Base-by-base conservation (phyloP, 345 rosid genomes). In the Gossypium arboreum region DNA sequence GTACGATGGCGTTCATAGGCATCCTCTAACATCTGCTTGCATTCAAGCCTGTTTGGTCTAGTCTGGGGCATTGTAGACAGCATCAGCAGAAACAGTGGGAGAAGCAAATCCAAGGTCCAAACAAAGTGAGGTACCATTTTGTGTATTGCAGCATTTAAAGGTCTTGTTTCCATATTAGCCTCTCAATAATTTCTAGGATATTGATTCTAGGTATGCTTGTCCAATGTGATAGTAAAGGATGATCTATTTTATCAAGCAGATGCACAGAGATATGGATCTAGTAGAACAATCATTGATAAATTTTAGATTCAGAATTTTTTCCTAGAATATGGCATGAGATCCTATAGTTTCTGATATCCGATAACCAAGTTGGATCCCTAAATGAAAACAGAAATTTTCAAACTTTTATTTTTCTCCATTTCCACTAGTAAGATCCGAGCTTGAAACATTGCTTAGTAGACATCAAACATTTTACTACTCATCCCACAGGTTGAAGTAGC, bases 1-100 rank as follows among this genome's bases (percentile, higher is more conserved):
- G 85, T 86, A 44, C 97, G 91, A 64, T 97, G 91, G 52, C 97
- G 92, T 43, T 94, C 97, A 24, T 88, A 87, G 83, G 98, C 98
- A 0, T 92, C 97, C 47, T 92, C 91, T 80, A 94, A 94, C 79
- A 92, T 79, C 76, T 84, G 76, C 78, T 84, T 94, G 34, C 91
- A 90, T 83, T 89, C 86, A 10, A 81, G 78, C 70, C 97, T 83
- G 80, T 88, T 94, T 34, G 41, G 41, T 63, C 71, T 86, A 10
- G 94, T 92, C 82, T 89, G 85, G 0, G 92, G 92, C 41, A 75
- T 92, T 48, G 12, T 16, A 48, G 52, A 48, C 81, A 25, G 93
- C 90, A 20, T 85, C 90, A 3, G 97, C 90, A 6, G 95, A 85
- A 12, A 88, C 90, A 1, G 84, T 78, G 0, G 78, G 77, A 52